These are phyloP conservation scores for Copromyces sp. DNA, from an alignment of 495 filamentous ascomycete species.

Conservation along the genomic window DNA sequence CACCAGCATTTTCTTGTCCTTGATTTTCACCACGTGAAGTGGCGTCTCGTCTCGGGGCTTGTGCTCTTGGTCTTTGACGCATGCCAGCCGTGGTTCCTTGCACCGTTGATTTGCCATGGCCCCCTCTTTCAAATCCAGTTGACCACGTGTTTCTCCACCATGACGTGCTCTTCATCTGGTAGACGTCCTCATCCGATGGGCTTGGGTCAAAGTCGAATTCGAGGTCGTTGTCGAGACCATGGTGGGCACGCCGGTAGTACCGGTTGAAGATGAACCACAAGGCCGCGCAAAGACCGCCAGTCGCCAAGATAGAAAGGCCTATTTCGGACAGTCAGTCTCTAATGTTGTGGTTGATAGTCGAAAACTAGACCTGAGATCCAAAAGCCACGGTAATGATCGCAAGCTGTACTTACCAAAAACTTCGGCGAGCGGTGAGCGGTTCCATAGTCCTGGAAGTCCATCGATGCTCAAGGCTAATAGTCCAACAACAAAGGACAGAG, in stretches of 20 bases:
- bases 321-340: background rate
- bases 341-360: background rate
- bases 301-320: constrained; percentile 5
- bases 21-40: background rate
- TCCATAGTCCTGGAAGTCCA: constrained; percentile 2
- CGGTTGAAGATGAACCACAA: constrained; percentile 5
- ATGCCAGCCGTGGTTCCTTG: background rate
- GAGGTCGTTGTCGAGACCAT: background rate
- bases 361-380: background rate
- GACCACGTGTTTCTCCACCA: background rate
- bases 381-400: background rate
- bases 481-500: constrained; percentile 6
- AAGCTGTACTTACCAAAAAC: constrained; percentile 2
- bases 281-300: constrained; percentile 1
- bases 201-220: background rate
- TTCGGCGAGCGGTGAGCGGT: background rate
- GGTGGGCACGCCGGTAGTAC: background rate
- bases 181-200: background rate
- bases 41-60: background rate
- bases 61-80: background rate
- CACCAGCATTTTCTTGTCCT: background rate
- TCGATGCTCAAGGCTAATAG: background rate
- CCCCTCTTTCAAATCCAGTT: background rate
- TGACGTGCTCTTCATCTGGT: background rate
- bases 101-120: background rate